Evolutionary conservation across 208 protist species (phyloP).

Genomic region (Naegleria fowleri): DNA sequence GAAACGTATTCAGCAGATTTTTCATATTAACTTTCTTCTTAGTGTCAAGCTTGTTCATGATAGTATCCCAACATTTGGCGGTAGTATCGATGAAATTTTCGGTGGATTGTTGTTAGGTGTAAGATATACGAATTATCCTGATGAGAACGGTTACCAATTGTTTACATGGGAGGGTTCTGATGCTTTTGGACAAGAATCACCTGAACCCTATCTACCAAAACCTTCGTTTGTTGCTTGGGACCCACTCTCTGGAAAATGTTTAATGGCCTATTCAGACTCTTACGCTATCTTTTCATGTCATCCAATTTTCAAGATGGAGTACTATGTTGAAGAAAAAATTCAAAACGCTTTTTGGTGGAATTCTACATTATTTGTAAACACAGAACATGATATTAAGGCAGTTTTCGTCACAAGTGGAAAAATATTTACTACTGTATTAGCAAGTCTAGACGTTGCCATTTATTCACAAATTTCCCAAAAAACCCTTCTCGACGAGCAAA

Average conservation of each 20-base stretch:
- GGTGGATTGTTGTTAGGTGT: conserved; percentile 1
- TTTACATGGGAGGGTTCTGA: neutral
- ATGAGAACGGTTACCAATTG: neutral
- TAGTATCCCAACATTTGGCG: neutral
- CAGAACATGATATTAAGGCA: neutral
- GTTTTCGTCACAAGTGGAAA: neutral
- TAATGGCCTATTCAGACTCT: neutral
- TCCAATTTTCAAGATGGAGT: neutral
- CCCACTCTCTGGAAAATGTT: neutral
- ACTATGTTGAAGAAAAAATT: conserved; percentile 13
- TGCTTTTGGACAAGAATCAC: neutral
- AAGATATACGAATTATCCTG: neutral
- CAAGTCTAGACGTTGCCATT: neutral
- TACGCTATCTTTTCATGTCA: neutral
- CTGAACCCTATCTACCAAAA: neutral
- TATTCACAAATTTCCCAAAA: neutral
- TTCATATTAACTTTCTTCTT: too few species aligned
- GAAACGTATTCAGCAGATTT: too few species aligned
- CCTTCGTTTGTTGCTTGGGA: neutral
- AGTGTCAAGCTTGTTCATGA: neutral
- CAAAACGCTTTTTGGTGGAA: conserved; percentile 14
- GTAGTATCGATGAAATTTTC: neutral
- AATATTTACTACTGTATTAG: neutral
- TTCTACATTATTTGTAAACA: neutral
- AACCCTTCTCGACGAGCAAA: neutral